These are phyloP conservation scores for Cerrena zonata DNA, from an alignment of 1,284 basidiomycete species.

Conservation along the genomic window DNA sequence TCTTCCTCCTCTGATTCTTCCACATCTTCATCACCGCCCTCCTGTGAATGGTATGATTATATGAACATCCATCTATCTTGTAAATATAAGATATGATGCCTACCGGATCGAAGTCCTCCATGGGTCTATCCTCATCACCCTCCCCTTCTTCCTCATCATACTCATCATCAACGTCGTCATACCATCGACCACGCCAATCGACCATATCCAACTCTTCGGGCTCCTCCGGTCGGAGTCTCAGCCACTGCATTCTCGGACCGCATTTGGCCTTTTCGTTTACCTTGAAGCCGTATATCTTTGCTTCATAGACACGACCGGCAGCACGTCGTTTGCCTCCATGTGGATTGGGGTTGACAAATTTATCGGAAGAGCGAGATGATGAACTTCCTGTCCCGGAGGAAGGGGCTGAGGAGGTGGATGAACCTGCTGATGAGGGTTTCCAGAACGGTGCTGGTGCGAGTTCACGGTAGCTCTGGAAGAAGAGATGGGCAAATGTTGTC, in stretches of 20 bases:
- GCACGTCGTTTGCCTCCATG: conserved; percentile 85
- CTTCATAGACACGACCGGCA: conserved; percentile 80
- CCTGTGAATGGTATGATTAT: conserved; percentile 30
- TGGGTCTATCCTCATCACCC: conserved; percentile 63
- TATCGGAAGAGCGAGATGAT: conserved; percentile 32
- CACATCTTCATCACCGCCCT: conserved; percentile 60
- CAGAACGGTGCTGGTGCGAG: conserved; percentile 83
- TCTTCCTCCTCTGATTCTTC: conserved; percentile 55
- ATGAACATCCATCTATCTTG: too few species aligned
- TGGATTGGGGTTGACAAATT: conserved; percentile 76
- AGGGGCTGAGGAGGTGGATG: conserved; percentile 43
- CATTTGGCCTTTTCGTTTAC: conserved; percentile 80
- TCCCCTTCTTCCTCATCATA: conserved; percentile 54
- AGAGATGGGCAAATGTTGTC: conserved; percentile 94
- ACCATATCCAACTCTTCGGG: conserved; percentile 79
- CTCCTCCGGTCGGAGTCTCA: conserved; percentile 78
- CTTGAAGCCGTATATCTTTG: conserved; percentile 90
- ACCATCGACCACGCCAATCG: conserved; percentile 83
- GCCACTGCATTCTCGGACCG: conserved; percentile 96
- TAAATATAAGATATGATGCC: conserved; percentile 20
- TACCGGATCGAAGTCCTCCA: conserved; percentile 81
- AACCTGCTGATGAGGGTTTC: conserved; percentile 57
- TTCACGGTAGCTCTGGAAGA: conserved; percentile 96
- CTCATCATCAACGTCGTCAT: conserved; percentile 67
- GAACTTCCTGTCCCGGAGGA: conserved; percentile 27